Conservation (phyloP, 768 basidiomycete genomes). For the Chlorophyllum brunneum region DNA sequence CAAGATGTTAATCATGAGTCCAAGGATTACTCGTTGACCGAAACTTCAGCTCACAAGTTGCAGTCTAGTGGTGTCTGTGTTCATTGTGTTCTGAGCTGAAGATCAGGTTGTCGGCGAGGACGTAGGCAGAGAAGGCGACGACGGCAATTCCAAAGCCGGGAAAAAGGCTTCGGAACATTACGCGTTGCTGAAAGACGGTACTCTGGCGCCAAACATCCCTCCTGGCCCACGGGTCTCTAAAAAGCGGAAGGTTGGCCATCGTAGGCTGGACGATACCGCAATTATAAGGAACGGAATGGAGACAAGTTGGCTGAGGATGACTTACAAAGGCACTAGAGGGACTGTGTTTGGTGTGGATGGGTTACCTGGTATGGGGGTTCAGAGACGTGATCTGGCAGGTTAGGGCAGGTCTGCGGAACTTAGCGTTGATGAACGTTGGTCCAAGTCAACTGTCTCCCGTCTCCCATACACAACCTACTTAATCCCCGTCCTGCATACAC, state of each 20-base stretch:
- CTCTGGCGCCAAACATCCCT: constrained; percentile 89
- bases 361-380: constrained; percentile 11
- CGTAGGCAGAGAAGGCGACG: constrained; percentile 89
- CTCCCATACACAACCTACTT: constrained; percentile 21
- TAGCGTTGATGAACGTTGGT: constrained; percentile 30
- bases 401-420: constrained; percentile 58
- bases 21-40: not conserved
- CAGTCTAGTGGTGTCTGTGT: constrained; percentile 24
- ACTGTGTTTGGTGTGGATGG: constrained; percentile 5
- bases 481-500: constrained; percentile 17
- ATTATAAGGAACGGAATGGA: constrained; percentile 13
- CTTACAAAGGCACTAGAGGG: constrained; percentile 5
- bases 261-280: constrained; percentile 15
- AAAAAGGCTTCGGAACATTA: constrained; percentile 88
- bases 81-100: constrained; percentile 25
- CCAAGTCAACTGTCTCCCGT: constrained; percentile 23
- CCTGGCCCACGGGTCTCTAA: constrained; percentile 93
- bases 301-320: constrained; percentile 6
- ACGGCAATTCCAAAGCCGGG: constrained; percentile 94
- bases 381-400: constrained; percentile 33
- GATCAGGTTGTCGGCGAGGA: constrained; percentile 74
- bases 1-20: too few relatives aligned
- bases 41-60: not conserved
- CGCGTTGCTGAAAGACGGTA: constrained; percentile 81
- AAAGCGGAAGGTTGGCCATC: constrained; percentile 69